Evolutionary conservation across 2,329 filamentous ascomycete genomes (phyloP).

Genomic region (Sodiomyces alkalinus): DNA sequence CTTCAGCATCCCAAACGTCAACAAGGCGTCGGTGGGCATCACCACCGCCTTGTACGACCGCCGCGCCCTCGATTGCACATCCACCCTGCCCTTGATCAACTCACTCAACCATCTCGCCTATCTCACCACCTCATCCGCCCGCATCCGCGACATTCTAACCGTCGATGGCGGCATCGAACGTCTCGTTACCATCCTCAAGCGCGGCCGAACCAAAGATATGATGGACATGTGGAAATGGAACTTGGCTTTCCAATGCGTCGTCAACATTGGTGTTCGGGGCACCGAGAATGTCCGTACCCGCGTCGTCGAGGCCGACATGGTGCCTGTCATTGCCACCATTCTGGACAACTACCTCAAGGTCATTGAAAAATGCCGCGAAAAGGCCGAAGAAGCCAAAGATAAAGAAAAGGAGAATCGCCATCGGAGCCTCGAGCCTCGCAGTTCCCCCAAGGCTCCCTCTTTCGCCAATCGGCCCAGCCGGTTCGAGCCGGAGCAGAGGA

Average conservation of each 20-base stretch:
- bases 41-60: constrained; percentile 97
- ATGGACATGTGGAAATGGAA: constrained; percentile 99
- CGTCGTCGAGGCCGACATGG: constrained; percentile 97
- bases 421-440: constrained; percentile 31
- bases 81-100: constrained; percentile 93
- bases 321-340: constrained; percentile 95
- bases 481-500: constrained; percentile 42
- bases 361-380: constrained; percentile 79
- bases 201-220: constrained; percentile 91
- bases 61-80: constrained; percentile 93
- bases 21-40: constrained; percentile 97
- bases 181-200: constrained; percentile 93
- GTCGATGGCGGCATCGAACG: constrained; percentile 97
- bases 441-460: constrained; percentile 31
- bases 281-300: constrained; percentile 88
- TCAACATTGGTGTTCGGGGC: constrained; percentile 94
- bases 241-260: constrained; percentile 93
- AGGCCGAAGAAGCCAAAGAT: constrained; percentile 67
- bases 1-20: constrained; percentile 98
- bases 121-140: constrained; percentile 91
- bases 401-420: constrained; percentile 43
- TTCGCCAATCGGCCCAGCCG: constrained; percentile 38
- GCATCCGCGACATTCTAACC: constrained; percentile 93
- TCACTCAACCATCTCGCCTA: constrained; percentile 98
- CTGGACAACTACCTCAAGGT: constrained; percentile 97